Evolutionary conservation across 164 flowering plant genomes (phyloP).

Genomic region (Magnolia kwangsiensis): DNA sequence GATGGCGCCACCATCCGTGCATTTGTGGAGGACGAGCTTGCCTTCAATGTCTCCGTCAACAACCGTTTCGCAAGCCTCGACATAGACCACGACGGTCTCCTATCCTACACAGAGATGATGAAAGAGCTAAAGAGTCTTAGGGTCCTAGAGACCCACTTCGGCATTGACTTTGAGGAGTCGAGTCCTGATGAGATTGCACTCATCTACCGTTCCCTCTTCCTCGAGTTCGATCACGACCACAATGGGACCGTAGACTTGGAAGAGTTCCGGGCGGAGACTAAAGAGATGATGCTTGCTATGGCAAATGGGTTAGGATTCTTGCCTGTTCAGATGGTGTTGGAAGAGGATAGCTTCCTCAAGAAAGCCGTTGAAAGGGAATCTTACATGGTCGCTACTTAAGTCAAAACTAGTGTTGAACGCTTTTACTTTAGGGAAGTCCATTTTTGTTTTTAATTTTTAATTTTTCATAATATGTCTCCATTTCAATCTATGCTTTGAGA

Average conservation of each 20-base stretch:
- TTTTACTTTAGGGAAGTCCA: neutral
- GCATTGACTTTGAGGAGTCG: constrained; percentile 27
- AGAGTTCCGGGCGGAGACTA: constrained; percentile 38
- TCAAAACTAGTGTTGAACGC: neutral
- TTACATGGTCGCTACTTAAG: neutral
- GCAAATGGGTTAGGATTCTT: constrained; percentile 50
- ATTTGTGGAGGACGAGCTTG: constrained; percentile 36
- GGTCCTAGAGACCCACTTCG: constrained; percentile 19
- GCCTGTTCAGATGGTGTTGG: constrained; percentile 44
- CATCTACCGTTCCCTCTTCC: constrained; percentile 17
- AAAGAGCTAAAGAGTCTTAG: constrained; percentile 24
- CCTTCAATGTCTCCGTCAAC: constrained; percentile 30
- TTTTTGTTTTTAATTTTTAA: neutral
- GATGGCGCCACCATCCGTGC: constrained; percentile 29
- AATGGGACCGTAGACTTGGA: constrained; percentile 36
- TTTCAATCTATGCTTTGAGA: too few species aligned
- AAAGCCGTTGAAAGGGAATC: constrained; percentile 47
- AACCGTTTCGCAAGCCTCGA: constrained; percentile 43
- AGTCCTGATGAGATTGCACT: constrained; percentile 4
- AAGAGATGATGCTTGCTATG: constrained; percentile 52
- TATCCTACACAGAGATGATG: constrained; percentile 35
- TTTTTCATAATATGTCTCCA: neutral
- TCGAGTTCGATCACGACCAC: constrained; percentile 38
- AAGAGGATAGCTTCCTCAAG: constrained; percentile 48
- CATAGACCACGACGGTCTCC: constrained; percentile 35